These are phyloP conservation scores for Globisporangium viniferum DNA, from an alignment of 352 stramenopile species.

Conservation along the genomic window DNA sequence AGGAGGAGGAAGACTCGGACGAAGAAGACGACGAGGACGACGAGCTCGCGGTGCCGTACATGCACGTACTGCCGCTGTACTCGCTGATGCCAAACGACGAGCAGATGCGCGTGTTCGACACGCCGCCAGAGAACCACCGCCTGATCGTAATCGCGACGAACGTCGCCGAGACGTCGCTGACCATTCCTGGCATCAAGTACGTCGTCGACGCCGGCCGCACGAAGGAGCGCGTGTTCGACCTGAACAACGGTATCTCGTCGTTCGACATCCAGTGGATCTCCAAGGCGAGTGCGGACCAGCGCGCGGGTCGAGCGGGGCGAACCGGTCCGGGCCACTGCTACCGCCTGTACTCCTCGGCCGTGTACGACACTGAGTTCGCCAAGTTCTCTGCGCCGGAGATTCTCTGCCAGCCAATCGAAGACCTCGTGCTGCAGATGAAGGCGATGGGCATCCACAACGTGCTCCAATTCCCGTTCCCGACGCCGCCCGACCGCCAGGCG, in stretches of 20 bases:
- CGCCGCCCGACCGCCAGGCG: conserved; percentile 85
- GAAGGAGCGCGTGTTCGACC: conserved; percentile 96
- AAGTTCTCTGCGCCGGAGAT: conserved; percentile 91
- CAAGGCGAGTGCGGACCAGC: conserved; percentile 81
- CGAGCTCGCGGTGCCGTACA: conserved; percentile 57
- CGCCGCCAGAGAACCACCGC: conserved; percentile 85
- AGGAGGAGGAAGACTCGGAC: conserved; percentile 78
- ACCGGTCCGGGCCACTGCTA: conserved; percentile 98
- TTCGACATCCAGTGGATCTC: conserved; percentile 93
- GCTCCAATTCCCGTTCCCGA: conserved; percentile 96
- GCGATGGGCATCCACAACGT: conserved; percentile 96
- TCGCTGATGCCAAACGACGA: conserved; percentile 95
- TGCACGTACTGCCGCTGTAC: conserved; percentile 96
- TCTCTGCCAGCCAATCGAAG: conserved; percentile 90
- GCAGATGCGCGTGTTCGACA: conserved; percentile 89
- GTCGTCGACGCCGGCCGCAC: conserved; percentile 96
- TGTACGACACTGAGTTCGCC: conserved; percentile 95
- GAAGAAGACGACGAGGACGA: conserved; percentile 82
- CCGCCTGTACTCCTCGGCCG: conserved; percentile 95
- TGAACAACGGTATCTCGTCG: conserved; percentile 87
- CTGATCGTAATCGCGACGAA: conserved; percentile 98
- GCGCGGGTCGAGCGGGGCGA: conserved; percentile 94
- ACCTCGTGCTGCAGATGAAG: conserved; percentile 97
- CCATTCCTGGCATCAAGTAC: conserved; percentile 94
- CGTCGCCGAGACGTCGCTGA: conserved; percentile 97